Percentiles rank a stretch among this genome's conserved stretches.
Conservation (phyloP, 2,329 filamentous ascomycete species). For the Elsinoe batatas region DNA sequence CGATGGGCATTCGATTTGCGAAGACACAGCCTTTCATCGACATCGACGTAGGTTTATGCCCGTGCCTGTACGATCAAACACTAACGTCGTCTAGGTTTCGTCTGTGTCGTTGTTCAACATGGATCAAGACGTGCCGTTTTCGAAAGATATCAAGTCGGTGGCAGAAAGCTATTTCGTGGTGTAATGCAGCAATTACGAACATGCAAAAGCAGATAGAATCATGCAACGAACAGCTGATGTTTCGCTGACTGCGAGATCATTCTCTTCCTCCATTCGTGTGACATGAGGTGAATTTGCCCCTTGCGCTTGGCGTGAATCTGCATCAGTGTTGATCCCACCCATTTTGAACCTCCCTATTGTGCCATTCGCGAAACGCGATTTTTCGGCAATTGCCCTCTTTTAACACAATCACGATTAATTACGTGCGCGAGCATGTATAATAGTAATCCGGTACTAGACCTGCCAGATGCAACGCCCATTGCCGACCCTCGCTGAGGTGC, state of each 20-base stretch:
- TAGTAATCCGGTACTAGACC: background rate
- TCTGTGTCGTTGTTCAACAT: constrained; percentile 63
- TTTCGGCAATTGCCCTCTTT: too few species aligned
- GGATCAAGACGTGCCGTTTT: constrained; percentile 70
- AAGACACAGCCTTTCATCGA: constrained; percentile 82
- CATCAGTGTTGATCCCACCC: too few species aligned
- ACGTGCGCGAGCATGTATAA: background rate
- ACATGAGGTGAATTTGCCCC: background rate
- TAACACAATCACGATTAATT: background rate
- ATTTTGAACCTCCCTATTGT: too few species aligned
- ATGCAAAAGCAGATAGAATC: background rate
- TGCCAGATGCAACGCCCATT: constrained; percentile 4
- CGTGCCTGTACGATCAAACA: background rate
- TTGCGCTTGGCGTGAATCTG: background rate
- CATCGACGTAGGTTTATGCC: constrained; percentile 65
- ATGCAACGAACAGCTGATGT: background rate
- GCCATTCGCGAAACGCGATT: too few species aligned
- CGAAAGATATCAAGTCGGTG: constrained; percentile 67
- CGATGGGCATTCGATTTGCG: constrained; percentile 83
- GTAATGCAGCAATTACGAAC: constrained; percentile 37
- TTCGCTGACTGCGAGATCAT: background rate
- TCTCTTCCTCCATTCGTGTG: too few species aligned
- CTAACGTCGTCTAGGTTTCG: constrained; percentile 45
- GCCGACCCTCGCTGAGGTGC: constrained; percentile 41
- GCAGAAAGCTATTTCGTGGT: constrained; percentile 70